phyloP scores from a whole-genome alignment of 2,329 filamentous ascomycete species.

The Pseudogymnoascus sp. region DNA sequence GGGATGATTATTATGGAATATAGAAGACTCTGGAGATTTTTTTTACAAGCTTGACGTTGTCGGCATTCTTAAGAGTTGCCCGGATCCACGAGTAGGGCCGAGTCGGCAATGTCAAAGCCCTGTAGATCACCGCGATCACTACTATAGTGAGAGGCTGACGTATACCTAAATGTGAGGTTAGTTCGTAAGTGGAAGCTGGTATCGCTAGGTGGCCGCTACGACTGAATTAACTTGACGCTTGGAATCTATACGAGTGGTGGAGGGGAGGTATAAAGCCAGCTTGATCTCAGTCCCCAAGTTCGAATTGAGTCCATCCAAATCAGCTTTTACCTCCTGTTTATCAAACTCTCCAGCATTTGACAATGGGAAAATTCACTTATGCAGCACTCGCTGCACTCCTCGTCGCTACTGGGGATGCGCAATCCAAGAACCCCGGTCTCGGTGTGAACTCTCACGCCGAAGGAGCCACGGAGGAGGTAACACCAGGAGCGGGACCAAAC shows the following conservation, averaged over 20 bases:
- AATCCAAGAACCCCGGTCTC: conserved; percentile 1
- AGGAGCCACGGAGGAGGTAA: conserved; percentile 16
- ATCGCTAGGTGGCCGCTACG: neutral
- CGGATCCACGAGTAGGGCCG: conserved; percentile 5
- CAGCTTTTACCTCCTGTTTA: neutral
- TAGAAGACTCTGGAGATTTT: neutral
- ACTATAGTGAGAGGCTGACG: neutral
- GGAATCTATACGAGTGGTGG: neutral
- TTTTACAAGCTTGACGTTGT: neutral
- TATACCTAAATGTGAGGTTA: neutral
- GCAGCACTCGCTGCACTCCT: neutral
- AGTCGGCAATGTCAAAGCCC: neutral
- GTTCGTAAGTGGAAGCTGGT: neutral
- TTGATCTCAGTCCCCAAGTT: neutral
- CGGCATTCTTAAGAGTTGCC: neutral
- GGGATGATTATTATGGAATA: neutral
- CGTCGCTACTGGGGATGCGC: conserved; percentile 5
- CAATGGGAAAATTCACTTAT: neutral
- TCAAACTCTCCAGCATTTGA: neutral
- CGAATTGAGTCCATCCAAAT: neutral
- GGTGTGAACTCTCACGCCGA: conserved; percentile 12
- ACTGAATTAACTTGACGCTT: neutral
- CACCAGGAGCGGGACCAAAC: conserved; percentile 16
- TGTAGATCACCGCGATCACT: neutral
- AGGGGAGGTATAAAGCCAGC: neutral